Conservation (phyloP, 78 protist genomes). For the Monosiga brevicollis region DNA sequence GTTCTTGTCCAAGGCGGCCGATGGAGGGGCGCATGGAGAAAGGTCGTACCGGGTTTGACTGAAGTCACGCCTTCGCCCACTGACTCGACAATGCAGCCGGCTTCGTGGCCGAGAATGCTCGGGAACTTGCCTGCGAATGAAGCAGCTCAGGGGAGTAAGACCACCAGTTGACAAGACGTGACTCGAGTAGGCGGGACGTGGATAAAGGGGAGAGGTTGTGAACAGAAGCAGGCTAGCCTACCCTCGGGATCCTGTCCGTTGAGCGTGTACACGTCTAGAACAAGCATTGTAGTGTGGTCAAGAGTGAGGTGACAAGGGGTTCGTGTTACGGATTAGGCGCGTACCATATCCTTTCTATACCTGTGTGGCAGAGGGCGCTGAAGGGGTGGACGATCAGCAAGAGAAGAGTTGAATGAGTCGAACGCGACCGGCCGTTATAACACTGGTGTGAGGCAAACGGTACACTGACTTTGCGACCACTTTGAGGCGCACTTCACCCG, state of each 20-base stretch:
- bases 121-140: constrained; percentile 42
- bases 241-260: not conserved
- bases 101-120: constrained; percentile 88
- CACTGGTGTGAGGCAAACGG: not conserved
- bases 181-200: too few relatives aligned
- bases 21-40: not conserved
- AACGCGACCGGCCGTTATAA: not conserved
- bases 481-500: constrained; percentile 77
- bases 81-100: constrained; percentile 79
- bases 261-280: constrained; percentile 73
- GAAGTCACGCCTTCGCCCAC: constrained; percentile 87
- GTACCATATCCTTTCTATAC: too few relatives aligned
- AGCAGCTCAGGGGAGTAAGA: constrained; percentile 25
- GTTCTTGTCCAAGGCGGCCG: not conserved
- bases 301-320: too few relatives aligned
- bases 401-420: not conserved
- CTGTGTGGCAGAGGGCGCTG: constrained; percentile 86
- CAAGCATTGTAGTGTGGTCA: too few relatives aligned
- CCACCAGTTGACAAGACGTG: too few relatives aligned
- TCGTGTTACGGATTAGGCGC: too few relatives aligned
- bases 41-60: constrained; percentile 14
- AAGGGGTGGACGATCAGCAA: not conserved
- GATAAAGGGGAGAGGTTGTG: not conserved
- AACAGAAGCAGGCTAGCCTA: not conserved
- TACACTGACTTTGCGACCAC: not conserved